These are phyloP conservation scores for Entomortierella beljakovae DNA, from an alignment of 192 early-diverging fungal species.

Conservation along the genomic window DNA sequence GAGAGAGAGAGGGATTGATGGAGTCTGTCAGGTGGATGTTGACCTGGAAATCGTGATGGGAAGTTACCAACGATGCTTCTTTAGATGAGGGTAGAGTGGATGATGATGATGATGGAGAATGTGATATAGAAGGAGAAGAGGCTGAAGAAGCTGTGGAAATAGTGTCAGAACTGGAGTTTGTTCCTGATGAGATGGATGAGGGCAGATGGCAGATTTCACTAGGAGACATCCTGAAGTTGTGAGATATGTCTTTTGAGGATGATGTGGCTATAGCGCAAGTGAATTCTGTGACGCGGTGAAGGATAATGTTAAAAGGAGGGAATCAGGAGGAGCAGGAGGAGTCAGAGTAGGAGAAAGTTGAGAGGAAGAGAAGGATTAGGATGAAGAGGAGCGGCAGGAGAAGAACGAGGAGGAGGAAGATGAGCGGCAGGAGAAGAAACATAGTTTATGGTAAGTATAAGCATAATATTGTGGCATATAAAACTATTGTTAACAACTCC, in stretches of 20 bases:
- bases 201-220: slow-evolving; percentile 6
- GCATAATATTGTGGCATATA: background rate
- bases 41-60: background rate
- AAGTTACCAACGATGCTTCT: background rate
- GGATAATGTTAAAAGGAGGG: slow-evolving; percentile 8
- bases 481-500: no score
- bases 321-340: slow-evolving; percentile 23
- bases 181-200: slow-evolving; percentile 11
- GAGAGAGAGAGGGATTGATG: background rate
- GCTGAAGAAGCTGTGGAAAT: slow-evolving; percentile 5
- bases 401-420: slow-evolving; percentile 10
- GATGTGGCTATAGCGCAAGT: background rate
- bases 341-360: background rate
- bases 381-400: slow-evolving; percentile 15
- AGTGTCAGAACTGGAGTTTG: slow-evolving; percentile 9
- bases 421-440: background rate
- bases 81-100: slow-evolving; percentile 1
- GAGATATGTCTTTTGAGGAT: slow-evolving; percentile 5
- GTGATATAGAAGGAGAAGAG: slow-evolving; percentile 8
- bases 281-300: background rate
- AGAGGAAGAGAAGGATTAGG: slow-evolving; percentile 17
- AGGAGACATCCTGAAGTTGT: slow-evolving; percentile 26
- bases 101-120: slow-evolving; percentile 14
- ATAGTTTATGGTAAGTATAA: background rate
- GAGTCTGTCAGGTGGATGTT: background rate